These are phyloP conservation scores for Salmacisia buchloeana DNA, from an alignment of 1,284 basidiomycete genomes.

Conservation along the genomic window DNA sequence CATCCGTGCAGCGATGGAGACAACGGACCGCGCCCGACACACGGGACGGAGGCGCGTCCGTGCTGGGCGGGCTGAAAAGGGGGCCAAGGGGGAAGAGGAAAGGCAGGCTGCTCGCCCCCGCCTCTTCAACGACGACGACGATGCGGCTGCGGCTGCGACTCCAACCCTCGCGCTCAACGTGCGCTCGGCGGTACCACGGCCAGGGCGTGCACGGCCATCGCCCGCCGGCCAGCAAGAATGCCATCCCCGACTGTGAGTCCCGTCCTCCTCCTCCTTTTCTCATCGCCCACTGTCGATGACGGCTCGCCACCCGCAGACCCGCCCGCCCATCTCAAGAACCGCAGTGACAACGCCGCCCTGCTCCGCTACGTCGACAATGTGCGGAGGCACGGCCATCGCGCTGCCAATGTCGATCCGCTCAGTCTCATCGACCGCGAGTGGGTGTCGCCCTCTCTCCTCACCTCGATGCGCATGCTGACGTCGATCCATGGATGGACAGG, in stretches of 20 bases:
- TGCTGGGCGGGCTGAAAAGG: too few relatives aligned
- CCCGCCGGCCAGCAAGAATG: conserved; percentile 2
- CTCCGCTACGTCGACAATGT: conserved; percentile 81
- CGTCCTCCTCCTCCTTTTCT: neutral
- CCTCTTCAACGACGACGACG: too few relatives aligned
- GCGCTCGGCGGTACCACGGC: neutral
- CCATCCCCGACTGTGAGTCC: conserved; percentile 13
- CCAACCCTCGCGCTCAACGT: neutral
- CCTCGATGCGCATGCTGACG: conserved; percentile 60
- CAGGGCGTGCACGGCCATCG: conserved; percentile 5
- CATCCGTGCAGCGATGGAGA: too few relatives aligned
- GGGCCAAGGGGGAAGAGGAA: too few relatives aligned
- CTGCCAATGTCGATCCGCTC: conserved; percentile 75
- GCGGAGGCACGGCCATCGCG: conserved; percentile 56
- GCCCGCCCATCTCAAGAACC: conserved; percentile 66
- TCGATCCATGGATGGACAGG: neutral
- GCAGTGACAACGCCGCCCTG: conserved; percentile 67
- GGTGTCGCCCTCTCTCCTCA: conserved; percentile 67
- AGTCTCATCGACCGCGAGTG: conserved; percentile 77
- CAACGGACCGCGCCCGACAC: too few relatives aligned
- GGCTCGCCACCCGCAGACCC: conserved; percentile 33
- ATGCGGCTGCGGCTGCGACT: too few relatives aligned
- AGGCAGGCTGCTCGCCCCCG: too few relatives aligned
- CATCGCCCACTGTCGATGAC: neutral
- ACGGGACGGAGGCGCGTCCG: too few relatives aligned